Evolutionary conservation across 2,329 filamentous ascomycete genomes (phyloP).

Genomic region (Meredithiella fracta): DNA sequence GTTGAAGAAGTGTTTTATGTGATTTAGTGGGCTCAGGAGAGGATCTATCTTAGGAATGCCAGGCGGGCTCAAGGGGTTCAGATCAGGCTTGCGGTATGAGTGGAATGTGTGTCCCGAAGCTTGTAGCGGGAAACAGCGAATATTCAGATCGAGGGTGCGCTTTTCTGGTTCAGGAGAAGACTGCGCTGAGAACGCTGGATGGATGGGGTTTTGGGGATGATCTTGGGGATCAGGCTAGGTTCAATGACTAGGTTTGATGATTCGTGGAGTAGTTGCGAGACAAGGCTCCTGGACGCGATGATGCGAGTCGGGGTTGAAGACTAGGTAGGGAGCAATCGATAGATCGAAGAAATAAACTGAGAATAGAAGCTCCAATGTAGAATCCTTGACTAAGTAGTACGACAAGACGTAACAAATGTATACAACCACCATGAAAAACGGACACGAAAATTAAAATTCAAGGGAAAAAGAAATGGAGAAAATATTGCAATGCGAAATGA

Average conservation of each 20-base stretch:
- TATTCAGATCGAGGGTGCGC: not conserved
- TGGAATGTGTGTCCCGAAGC: not conserved
- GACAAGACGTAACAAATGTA: not conserved
- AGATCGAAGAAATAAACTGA: not conserved
- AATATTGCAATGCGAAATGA: not conserved
- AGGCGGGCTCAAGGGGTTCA: not conserved
- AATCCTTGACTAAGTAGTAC: no score
- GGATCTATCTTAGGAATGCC: not conserved
- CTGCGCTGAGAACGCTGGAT: not conserved
- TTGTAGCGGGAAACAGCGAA: not conserved
- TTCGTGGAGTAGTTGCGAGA: not conserved
- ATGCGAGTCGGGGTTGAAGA: not conserved
- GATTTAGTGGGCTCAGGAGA: not conserved
- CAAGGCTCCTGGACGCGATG: not conserved
- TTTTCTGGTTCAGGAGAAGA: slow-evolving; percentile 2
- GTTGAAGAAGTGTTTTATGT: not conserved
- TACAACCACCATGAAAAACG: not conserved
- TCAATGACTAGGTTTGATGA: not conserved
- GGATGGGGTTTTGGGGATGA: not conserved
- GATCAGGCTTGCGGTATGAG: not conserved
- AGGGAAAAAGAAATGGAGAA: slow-evolving; percentile 1
- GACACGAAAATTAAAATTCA: not conserved
- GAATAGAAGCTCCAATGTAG: no score
- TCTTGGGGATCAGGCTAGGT: not conserved
- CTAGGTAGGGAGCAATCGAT: not conserved